Percentiles rank a stretch among this genome's conserved stretches.
phyloP scores from a whole-genome alignment of 371 early-diverging fungal genomes.

The Gilbertella persicaria region DNA sequence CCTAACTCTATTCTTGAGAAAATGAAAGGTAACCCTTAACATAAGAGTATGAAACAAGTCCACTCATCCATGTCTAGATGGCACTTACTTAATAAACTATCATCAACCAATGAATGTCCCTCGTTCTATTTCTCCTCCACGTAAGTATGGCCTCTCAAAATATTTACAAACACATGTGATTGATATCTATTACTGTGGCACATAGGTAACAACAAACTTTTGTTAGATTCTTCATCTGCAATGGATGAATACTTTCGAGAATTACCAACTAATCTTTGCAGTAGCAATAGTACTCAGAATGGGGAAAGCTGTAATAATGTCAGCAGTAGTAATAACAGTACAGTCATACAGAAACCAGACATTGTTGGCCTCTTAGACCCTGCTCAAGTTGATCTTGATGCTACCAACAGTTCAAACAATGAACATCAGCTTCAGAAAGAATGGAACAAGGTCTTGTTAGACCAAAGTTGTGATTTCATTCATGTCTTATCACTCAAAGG shows the following conservation, averaged over 20 bases:
- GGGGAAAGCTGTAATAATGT: too few relatives aligned
- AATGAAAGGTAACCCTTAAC: constrained; percentile 32
- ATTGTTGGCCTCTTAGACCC: constrained; percentile 6
- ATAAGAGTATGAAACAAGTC: constrained; percentile 12
- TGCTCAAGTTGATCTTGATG: constrained; percentile 1
- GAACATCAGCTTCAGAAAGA: constrained; percentile 24
- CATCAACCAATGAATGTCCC: constrained; percentile 15
- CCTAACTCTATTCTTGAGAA: constrained; percentile 60
- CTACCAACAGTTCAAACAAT: constrained; percentile 5
- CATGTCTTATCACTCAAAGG: constrained; percentile 65
- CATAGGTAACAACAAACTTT: neutral
- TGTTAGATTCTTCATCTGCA: neutral
- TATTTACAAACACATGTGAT: too few relatives aligned
- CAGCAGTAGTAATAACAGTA: neutral
- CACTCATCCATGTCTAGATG: constrained; percentile 3
- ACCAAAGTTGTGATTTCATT: constrained; percentile 51
- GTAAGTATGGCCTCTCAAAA: too few relatives aligned
- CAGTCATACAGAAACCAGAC: neutral
- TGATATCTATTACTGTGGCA: constrained; percentile 12
- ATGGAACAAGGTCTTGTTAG: constrained; percentile 38
- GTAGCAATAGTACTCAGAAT: too few relatives aligned
- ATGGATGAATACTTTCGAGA: constrained; percentile 28
- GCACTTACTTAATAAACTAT: constrained; percentile 32
- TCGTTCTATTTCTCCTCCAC: neutral
- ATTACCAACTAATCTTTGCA: constrained; percentile 7